These are phyloP conservation scores for Quercus ilex DNA, from an alignment of 306 rosid genomes.

Conservation along the genomic window DNA sequence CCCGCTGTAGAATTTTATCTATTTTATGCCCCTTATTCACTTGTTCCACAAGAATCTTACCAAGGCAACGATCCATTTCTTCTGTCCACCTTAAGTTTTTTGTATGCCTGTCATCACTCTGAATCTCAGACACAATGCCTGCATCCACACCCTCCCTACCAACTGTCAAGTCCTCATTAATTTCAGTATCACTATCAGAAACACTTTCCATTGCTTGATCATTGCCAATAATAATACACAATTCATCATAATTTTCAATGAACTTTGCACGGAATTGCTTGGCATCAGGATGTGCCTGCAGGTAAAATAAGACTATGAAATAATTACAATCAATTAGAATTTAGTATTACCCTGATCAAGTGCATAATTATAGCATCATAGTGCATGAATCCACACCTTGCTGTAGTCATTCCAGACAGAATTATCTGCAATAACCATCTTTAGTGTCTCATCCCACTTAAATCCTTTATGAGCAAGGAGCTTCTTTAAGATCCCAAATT, in stretches of 20 bases:
- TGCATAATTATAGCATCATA: constrained; percentile 8
- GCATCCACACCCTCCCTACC: constrained; percentile 32
- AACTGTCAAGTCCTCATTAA: constrained; percentile 33
- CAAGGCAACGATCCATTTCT: constrained; percentile 57
- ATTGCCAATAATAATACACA: constrained; percentile 43
- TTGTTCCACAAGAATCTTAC: constrained; percentile 44
- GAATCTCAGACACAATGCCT: constrained; percentile 31
- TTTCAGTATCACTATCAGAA: constrained; percentile 38
- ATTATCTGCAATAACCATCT: constrained; percentile 51
- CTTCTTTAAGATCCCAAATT: constrained; percentile 48
- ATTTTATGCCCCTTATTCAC: constrained; percentile 50
- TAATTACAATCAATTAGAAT: constrained; percentile 11
- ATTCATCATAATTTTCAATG: constrained; percentile 42
- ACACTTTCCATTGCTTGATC: constrained; percentile 32
- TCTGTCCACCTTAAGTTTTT: constrained; percentile 49
- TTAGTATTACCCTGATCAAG: neutral
- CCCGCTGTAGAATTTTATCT: constrained; percentile 42
- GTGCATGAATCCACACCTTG: constrained; percentile 32
- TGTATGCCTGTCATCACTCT: constrained; percentile 35
- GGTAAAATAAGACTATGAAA: constrained; percentile 24
- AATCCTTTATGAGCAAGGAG: constrained; percentile 53
- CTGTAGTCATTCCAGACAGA: constrained; percentile 55
- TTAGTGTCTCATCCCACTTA: constrained; percentile 48
- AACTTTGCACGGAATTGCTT: constrained; percentile 37
- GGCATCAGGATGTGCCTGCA: constrained; percentile 52